Conservation (phyloP, 192 early-diverging fungal genomes). For the Coemansia sp. region DNA sequence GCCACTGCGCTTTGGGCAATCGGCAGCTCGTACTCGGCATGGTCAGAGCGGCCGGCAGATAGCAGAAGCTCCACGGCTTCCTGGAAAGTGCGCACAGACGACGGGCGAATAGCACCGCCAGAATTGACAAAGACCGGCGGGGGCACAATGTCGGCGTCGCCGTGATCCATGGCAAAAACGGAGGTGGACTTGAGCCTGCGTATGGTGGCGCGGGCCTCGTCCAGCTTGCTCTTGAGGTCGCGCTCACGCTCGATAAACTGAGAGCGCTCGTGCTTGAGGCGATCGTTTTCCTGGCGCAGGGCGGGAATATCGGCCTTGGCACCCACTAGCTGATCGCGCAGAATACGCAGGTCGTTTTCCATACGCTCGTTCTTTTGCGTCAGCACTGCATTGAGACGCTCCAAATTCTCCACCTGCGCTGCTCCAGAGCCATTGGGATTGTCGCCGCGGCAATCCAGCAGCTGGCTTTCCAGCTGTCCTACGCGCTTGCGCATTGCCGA, state of each 20-base stretch:
- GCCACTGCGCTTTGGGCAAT: conserved; percentile 78
- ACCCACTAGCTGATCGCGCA: conserved; percentile 45
- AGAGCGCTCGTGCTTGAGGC: conserved; percentile 34
- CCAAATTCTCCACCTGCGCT: conserved; percentile 52
- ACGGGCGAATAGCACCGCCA: conserved; percentile 69
- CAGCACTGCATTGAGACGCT: conserved; percentile 48
- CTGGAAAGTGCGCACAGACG: conserved; percentile 72
- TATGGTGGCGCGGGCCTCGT: conserved; percentile 54
- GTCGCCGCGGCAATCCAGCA: conserved; percentile 50
- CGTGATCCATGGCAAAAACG: conserved; percentile 51
- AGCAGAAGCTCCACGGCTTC: conserved; percentile 80
- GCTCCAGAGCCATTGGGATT: conserved; percentile 22
- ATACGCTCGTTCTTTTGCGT: conserved; percentile 51
- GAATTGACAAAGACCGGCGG: conserved; percentile 53
- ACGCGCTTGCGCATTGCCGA: conserved; percentile 61
- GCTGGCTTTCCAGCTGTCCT: conserved; percentile 64
- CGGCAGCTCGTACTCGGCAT: conserved; percentile 66
- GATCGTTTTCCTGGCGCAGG: conserved; percentile 41
- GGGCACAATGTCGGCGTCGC: conserved; percentile 48
- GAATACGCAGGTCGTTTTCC: conserved; percentile 45
- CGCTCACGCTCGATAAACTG: conserved; percentile 41
- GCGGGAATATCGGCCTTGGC: conserved; percentile 44
- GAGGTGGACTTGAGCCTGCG: conserved; percentile 58
- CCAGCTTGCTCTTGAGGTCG: conserved; percentile 53
- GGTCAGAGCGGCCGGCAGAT: conserved; percentile 68